These are phyloP conservation scores for Isabelozyma gotoi DNA, from an alignment of 805 yeast genomes.

Conservation along the genomic window DNA sequence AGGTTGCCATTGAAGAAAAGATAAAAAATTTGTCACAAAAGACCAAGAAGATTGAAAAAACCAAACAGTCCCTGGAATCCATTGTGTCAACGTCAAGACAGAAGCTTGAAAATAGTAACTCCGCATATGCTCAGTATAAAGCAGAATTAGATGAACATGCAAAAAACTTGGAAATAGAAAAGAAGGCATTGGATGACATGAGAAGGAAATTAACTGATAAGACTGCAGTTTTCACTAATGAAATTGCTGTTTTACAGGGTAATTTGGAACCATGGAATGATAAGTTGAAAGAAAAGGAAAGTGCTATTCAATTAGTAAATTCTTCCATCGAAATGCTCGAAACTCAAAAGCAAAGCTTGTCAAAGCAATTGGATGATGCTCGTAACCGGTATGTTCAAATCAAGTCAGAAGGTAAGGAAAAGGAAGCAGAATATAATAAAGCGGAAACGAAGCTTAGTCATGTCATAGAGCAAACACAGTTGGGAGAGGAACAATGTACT, in stretches of 20 bases:
- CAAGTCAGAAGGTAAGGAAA: slow-evolving; percentile 47
- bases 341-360: slow-evolving; percentile 43
- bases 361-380: slow-evolving; percentile 45
- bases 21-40: slow-evolving; percentile 62
- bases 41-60: slow-evolving; percentile 57
- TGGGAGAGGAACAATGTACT: slow-evolving; percentile 58
- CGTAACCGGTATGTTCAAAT: slow-evolving; percentile 45
- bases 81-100: slow-evolving; percentile 44
- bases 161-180: slow-evolving; percentile 50
- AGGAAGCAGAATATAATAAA: slow-evolving; percentile 46
- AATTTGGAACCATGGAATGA: slow-evolving; percentile 83
- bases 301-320: slow-evolving; percentile 62
- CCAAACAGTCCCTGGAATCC: slow-evolving; percentile 47
- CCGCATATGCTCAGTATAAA: slow-evolving; percentile 44
- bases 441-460: slow-evolving; percentile 49
- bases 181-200: slow-evolving; percentile 56
- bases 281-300: slow-evolving; percentile 59
- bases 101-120: slow-evolving; percentile 45
- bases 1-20: slow-evolving; percentile 75
- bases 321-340: slow-evolving; percentile 62
- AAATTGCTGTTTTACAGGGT: slow-evolving; percentile 62
- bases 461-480: slow-evolving; percentile 50
- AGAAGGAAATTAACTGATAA: slow-evolving; percentile 68
- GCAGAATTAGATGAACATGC: slow-evolving; percentile 47
- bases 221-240: slow-evolving; percentile 64